Conservation (phyloP, 1,284 basidiomycete genomes). For the Austroboletus olivaceoglutinosus region DNA sequence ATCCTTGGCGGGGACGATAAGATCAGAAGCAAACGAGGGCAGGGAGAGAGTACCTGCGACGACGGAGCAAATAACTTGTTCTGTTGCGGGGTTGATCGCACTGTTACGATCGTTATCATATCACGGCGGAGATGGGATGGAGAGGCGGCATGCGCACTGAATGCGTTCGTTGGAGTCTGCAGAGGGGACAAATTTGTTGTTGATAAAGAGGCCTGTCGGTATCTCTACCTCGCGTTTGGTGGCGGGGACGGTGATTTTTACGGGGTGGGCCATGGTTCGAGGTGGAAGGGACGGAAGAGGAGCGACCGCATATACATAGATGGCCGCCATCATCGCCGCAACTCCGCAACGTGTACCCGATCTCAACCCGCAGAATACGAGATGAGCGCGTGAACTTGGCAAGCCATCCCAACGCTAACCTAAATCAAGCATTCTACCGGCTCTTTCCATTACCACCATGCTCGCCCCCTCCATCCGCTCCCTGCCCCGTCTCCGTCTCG, state of each 20-base stretch:
- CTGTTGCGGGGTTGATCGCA: slow-evolving; percentile 72
- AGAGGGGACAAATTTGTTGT: slow-evolving; percentile 80
- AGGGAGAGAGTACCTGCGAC: slow-evolving; percentile 52
- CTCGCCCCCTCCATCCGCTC: slow-evolving; percentile 43
- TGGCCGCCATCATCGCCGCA: slow-evolving; percentile 15
- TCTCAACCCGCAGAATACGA: neutral
- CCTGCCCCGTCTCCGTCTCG: slow-evolving; percentile 36
- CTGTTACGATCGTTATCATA: slow-evolving; percentile 34
- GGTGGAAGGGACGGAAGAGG: neutral
- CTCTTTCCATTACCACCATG: slow-evolving; percentile 22
- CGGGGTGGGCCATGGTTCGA: slow-evolving; percentile 42
- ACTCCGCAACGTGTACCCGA: slow-evolving; percentile 12
- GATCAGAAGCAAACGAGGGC: slow-evolving; percentile 1
- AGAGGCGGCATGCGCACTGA: slow-evolving; percentile 40
- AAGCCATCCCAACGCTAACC: neutral
- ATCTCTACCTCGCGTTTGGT: slow-evolving; percentile 56
- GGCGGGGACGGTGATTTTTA: slow-evolving; percentile 38
- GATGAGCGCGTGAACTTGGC: neutral
- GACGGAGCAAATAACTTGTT: slow-evolving; percentile 65
- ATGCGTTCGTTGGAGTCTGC: slow-evolving; percentile 59
- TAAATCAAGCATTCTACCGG: slow-evolving; percentile 1
- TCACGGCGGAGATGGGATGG: slow-evolving; percentile 3
- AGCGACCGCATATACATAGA: slow-evolving; percentile 19
- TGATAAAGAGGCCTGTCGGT: slow-evolving; percentile 87
- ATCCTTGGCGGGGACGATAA: slow-evolving; percentile 47